Percentiles rank a stretch among this genome's conserved stretches.
Evolutionary conservation across 2,329 filamentous ascomycete genomes (phyloP).

Genomic region (Trichoderma afroharzianum): DNA sequence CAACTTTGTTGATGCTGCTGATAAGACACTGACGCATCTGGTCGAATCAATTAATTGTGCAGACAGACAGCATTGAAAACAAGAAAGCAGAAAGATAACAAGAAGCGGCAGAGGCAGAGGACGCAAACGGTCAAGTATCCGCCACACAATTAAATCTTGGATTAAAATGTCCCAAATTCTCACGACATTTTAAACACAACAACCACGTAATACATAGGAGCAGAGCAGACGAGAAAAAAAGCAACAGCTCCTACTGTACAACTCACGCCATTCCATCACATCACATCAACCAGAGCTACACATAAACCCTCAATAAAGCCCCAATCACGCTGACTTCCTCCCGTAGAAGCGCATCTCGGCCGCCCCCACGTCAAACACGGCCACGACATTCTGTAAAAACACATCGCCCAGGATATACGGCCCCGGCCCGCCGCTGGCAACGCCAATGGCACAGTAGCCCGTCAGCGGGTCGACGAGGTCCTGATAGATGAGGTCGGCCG

Average conservation of each 20-base stretch:
- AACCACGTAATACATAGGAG: not conserved
- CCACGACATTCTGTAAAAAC: conserved; percentile 50
- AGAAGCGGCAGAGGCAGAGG: not conserved
- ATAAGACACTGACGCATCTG: not conserved
- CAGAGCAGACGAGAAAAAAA: not conserved
- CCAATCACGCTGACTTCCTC: conserved; percentile 15
- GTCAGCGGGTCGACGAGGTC: conserved; percentile 42
- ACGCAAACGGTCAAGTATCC: not conserved
- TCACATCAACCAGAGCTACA: not conserved
- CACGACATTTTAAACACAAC: not conserved
- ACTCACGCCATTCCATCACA: not conserved
- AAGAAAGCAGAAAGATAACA: not conserved
- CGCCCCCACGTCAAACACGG: conserved; percentile 46
- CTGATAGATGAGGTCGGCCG: conserved; percentile 45
- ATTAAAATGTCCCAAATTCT: not conserved
- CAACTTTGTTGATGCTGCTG: not conserved
- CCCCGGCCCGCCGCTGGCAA: conserved; percentile 42
- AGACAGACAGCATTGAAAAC: not conserved
- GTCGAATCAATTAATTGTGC: not conserved
- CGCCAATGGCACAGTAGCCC: conserved; percentile 46
- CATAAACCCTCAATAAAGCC: not conserved
- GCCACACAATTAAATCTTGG: not conserved
- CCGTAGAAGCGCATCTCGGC: conserved; percentile 45
- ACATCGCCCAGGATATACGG: conserved; percentile 49
- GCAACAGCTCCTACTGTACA: not conserved